phyloP scores from a whole-genome alignment of 768 basidiomycete genomes.

The Tricholoma sp. region DNA sequence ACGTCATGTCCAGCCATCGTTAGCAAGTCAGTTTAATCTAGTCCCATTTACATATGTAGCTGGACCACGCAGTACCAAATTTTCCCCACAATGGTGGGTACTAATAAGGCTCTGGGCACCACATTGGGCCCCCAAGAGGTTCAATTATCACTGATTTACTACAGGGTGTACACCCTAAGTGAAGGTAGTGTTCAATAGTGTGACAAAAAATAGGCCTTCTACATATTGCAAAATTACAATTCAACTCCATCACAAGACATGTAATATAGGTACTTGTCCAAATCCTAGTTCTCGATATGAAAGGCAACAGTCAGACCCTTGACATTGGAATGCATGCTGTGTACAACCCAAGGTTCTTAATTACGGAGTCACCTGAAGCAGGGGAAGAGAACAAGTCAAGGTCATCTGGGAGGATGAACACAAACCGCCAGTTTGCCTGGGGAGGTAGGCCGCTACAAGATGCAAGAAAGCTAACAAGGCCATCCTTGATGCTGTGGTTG shows the following conservation, averaged over 20 bases:
- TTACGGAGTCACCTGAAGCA: constrained; percentile 6
- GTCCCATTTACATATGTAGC: too few species aligned
- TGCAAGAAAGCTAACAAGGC: constrained; percentile 5
- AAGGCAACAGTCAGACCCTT: neutral
- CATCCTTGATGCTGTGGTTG: constrained; percentile 6
- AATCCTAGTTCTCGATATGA: neutral
- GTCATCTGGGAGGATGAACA: constrained; percentile 7
- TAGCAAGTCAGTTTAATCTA: too few species aligned
- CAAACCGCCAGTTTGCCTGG: constrained; percentile 6
- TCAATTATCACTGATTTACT: too few species aligned
- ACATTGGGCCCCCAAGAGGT: too few species aligned
- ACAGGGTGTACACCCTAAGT: too few species aligned
- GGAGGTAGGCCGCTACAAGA: constrained; percentile 7
- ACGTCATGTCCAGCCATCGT: too few species aligned
- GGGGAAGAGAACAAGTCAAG: constrained; percentile 6
- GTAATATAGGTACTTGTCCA: neutral
- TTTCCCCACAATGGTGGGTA: too few species aligned
- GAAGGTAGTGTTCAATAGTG: too few species aligned
- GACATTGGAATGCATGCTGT: neutral
- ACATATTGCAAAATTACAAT: neutral
- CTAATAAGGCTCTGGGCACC: too few species aligned
- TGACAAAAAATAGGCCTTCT: too few species aligned
- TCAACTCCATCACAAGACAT: neutral
- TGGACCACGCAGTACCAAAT: too few species aligned
- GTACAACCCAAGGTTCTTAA: constrained; percentile 2